A percentile compares a stretch with the other conserved stretches of the same genome.
Conservation (phyloP, 352 stramenopile genomes). For the Peronospora destructor region DNA sequence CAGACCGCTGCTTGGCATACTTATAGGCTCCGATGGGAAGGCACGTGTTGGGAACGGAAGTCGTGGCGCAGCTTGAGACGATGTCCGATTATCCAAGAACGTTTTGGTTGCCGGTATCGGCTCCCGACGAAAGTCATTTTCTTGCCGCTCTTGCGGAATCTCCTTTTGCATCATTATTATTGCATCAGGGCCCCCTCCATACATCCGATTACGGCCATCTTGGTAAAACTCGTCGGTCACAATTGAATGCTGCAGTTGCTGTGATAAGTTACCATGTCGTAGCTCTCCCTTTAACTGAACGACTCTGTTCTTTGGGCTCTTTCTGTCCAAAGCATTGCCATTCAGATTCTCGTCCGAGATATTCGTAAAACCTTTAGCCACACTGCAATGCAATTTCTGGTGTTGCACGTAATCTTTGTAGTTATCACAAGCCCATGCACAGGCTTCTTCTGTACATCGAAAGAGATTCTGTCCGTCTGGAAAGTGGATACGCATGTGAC, state of each 20-base stretch:
- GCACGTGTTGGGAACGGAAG: constrained; percentile 53
- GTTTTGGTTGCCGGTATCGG: constrained; percentile 15
- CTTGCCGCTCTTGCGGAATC: constrained; percentile 19
- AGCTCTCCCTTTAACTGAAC: constrained; percentile 6
- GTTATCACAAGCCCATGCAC: constrained; percentile 62
- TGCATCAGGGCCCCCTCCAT: constrained; percentile 5
- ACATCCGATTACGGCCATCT: constrained; percentile 31
- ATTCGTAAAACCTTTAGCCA: constrained; percentile 22
- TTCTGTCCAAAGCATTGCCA: constrained; percentile 1
- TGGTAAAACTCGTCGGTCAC: constrained; percentile 28
- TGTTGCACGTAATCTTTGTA: constrained; percentile 81
- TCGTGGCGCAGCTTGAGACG: constrained; percentile 17
- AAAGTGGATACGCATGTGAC: constrained; percentile 85
- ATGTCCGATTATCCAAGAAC: constrained; percentile 31
- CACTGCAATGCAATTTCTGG: constrained; percentile 45
- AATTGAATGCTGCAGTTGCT: constrained; percentile 1
- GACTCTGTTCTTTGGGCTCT: constrained; percentile 6
- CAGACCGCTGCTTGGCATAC: constrained; percentile 17
- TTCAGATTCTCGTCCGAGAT: constrained; percentile 20
- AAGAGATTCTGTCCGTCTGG: constrained; percentile 71
- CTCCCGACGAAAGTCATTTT: constrained; percentile 23
- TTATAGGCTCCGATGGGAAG: constrained; percentile 45
- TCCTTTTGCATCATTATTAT: constrained; percentile 29
- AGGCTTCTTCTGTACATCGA: constrained; percentile 42
- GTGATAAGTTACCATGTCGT: constrained; percentile 13